Evolutionary conservation across 805 yeast species (phyloP), one percentile per base, ranked within the genome.

Genomic region (Yamadazyma sp.): DNA sequence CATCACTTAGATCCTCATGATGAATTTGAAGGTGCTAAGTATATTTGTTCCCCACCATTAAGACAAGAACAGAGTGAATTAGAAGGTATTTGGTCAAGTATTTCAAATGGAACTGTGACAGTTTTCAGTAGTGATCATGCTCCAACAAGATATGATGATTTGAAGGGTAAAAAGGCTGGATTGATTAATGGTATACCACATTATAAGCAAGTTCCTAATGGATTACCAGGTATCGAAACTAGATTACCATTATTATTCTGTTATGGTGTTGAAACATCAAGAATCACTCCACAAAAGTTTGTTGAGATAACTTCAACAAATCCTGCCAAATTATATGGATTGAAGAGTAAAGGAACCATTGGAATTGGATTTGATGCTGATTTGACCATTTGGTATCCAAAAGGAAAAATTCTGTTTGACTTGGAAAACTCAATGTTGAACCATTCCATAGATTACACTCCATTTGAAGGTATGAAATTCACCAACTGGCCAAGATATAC

Each of bases 291-390:
- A 4, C 63, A 68, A 40, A 62, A 54, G 40, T 69, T 65, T 40
- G 76, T 71, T 12, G 75, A 71, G 45, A 40, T 71, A 16, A 58
- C 70, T 17, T 58, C 64, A 13, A 60, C 73, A 3, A 71, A 71
- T 39, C 69, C 76, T 3, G 73, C 76, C 1, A 62, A 65, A 36
- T 40, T 71, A 11, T 70, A 70, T 33, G 77, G 77, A 7, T 37
- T 70, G 19, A 55, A 56, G 30, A 38, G 9, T 25, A 58, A 58
- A 12, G 77, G 77, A 4, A 50, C 62, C 6, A 53, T 71, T 22
- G 62, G 62, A 11, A 65, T 70, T 13, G 77, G 77, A 2, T 54
- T 54, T 39, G 77, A 71, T 52, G 77, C 76, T 5, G 77, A 71
- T 43, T 31, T 71, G 13, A 68, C 65, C 3, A 58, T 71, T 17